Conservation (phyloP, 805 yeast genomes). For the Spathaspora girioi region DNA sequence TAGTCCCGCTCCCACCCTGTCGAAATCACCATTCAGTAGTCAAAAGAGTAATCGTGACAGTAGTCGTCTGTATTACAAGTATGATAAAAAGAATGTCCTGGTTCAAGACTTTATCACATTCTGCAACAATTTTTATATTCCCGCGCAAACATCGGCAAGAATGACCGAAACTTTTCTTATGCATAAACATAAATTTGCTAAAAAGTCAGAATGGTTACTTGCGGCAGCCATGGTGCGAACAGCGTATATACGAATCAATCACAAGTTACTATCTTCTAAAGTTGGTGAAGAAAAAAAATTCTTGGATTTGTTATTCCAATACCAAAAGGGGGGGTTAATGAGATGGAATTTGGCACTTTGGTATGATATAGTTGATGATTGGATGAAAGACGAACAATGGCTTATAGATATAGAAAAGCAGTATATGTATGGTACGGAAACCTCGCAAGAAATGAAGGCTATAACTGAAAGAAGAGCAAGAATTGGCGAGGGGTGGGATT, state of each 20-base stretch:
- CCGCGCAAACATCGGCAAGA: conserved; percentile 46
- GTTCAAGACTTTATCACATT: conserved; percentile 39
- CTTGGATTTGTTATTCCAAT: conserved; percentile 46
- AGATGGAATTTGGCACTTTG: conserved; percentile 49
- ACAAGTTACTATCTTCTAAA: conserved; percentile 39
- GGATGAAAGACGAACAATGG: conserved; percentile 62
- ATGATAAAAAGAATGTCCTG: conserved; percentile 21
- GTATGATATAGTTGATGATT: conserved; percentile 49
- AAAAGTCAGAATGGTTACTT: conserved; percentile 62
- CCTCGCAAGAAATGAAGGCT: conserved; percentile 11
- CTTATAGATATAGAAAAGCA: conserved; percentile 48
- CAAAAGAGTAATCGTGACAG: not conserved
- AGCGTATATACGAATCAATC: conserved; percentile 54
- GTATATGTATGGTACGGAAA: conserved; percentile 32
- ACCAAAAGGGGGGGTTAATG: conserved; percentile 53
- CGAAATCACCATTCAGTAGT: not conserved
- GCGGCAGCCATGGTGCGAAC: conserved; percentile 65
- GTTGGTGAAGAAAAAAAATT: conserved; percentile 49
- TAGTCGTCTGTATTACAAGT: conserved; percentile 3
- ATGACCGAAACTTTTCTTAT: conserved; percentile 49
- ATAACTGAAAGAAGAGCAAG: conserved; percentile 25
- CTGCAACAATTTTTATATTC: conserved; percentile 64
- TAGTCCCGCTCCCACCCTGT: not conserved
- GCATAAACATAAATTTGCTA: conserved; percentile 48
- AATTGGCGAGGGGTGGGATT: conserved; percentile 29